Evolutionary conservation across 208 protist species (phyloP), one percentile per base, ranked within the genome.

Genomic region (Vickermania spadyakhi): DNA sequence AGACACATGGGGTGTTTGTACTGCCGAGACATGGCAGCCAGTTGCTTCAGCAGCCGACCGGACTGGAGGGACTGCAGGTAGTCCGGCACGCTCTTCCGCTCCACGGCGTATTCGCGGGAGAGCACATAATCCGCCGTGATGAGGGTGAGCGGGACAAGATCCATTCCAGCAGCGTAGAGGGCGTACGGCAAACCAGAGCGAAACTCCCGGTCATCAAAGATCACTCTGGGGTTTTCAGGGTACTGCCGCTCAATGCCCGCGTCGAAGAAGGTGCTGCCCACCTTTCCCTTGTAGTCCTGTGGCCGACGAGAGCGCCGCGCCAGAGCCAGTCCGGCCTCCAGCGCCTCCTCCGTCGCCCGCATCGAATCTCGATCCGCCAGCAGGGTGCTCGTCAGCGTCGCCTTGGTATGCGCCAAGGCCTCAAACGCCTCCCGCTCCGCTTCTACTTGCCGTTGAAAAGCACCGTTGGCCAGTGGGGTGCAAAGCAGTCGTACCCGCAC

Each of bases 171-270:
- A 22, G 63, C 56, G 67, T 82, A 94, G 3, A 94, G 52, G 28
- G 70, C 52, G 69, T 91, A 90, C 26, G 87, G 87, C 28, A 94
- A 59, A 42, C 72, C 70, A 2, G 79, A 89, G 25, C 87, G 81
- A 58, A 94, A 89, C 64, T 94, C 84, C 0, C 87, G 81, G 55
- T 94, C 84, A 57, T 94, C 87, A 66, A 94, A 89, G 30, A 94
- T 66, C 36, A 94, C 55, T 49, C 86, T 61, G 22, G 81, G 81
- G 18, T 45, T 45, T 45, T 45, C 36, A 18, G 36, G 36, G 18
- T n/a, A 45, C 36, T 18, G 36, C 3, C 30, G 30, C 25, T 28
- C n/a, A n/a, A 28, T 31, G 28, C 13, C 22, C 26, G 13, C 52
- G 5, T 5, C n/a, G 25, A 56, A 59, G 25, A 7, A n/a, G 4